Conservation (phyloP, 805 yeast genomes). For the Candida michaelii region DNA sequence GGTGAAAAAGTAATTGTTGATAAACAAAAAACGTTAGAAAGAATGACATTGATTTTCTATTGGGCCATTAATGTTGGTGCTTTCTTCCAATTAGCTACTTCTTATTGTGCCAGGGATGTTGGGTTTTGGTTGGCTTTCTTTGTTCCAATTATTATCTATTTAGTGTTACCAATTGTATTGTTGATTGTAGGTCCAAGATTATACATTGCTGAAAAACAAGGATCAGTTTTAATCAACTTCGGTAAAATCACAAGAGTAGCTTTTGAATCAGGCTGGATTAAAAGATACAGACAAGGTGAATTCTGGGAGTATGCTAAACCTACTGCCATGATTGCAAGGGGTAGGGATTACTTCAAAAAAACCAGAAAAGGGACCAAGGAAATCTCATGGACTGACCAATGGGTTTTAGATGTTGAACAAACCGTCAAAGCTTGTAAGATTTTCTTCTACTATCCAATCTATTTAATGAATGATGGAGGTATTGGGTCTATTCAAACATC, state of each 20-base stretch:
- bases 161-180: constrained; percentile 32
- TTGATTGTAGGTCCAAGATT: constrained; percentile 28
- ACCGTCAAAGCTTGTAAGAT: constrained; percentile 47
- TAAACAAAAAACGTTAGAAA: constrained; percentile 42
- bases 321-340: constrained; percentile 42
- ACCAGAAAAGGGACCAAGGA: constrained; percentile 30
- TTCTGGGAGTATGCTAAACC: constrained; percentile 56
- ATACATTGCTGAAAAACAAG: constrained; percentile 35
- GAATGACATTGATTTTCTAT: constrained; percentile 48
- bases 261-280: constrained; percentile 42
- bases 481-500: constrained; percentile 49
- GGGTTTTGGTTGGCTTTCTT: constrained; percentile 58
- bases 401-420: constrained; percentile 46
- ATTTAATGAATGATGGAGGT: constrained; percentile 47
- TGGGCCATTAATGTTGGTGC: constrained; percentile 59
- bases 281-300: constrained; percentile 36
- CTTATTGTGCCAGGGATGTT: constrained; percentile 50
- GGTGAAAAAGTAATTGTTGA: constrained; percentile 68
- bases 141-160: constrained; percentile 39
- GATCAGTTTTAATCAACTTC: constrained; percentile 48
- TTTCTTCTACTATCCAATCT: constrained; percentile 42
- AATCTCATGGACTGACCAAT: constrained; percentile 44
- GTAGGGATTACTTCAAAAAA: constrained; percentile 32
- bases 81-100: constrained; percentile 51
- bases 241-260: constrained; percentile 42